Base-by-base conservation (phyloP, 2,329 filamentous ascomycete genomes). In the Apiospora kogelbergensis region DNA sequence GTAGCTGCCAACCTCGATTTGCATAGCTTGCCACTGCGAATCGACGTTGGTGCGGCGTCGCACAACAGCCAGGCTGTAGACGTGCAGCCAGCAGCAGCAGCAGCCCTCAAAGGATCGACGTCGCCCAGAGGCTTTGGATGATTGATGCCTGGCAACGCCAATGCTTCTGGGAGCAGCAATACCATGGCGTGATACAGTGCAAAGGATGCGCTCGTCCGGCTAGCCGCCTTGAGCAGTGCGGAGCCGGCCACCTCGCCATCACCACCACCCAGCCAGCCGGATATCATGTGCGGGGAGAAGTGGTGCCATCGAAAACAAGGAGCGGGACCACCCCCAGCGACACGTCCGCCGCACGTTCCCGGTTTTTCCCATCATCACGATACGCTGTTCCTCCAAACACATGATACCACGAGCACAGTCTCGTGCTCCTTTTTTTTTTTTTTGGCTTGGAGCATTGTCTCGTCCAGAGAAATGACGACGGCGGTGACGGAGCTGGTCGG, bases 221-320 rank as follows among this genome's bases (percentile, higher is more conserved):
- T 60, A 60, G 53, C 53, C 53, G 53, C 37, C 26, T 60, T 60
- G 30, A 60, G 53, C 53, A 60, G n/a, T 60, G 53, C 53, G 53
- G 53, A 60, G 53, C 26, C 53, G 53, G 53, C 53, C 53, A n/a
- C n/a, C n/a, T n/a, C n/a, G n/a, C n/a, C n/a, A n/a, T n/a, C n/a
- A n/a, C n/a, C n/a, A 60, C 53, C 46, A 37, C 53, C 53, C 53
- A 60, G 53, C 53, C 53, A n/a, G 53, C 53, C 53, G 53, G 53
- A 37, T 60, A 60, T 7, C 53, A 60, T 60, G 30, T 60, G 53
- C 53, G 53, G 53, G 53, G 53, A 60, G 53, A 37, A 37, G 53
- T 60, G 53, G 53, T 37, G 53, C 53, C 53, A 60, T 60, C 53
- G n/a, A 33, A 60, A 37, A 33, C 48, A 33, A 37, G 11, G 53